Evolutionary conservation across 2,329 filamentous ascomycete genomes (phyloP).

Genomic region (Thielaviopsis ethacetica): DNA sequence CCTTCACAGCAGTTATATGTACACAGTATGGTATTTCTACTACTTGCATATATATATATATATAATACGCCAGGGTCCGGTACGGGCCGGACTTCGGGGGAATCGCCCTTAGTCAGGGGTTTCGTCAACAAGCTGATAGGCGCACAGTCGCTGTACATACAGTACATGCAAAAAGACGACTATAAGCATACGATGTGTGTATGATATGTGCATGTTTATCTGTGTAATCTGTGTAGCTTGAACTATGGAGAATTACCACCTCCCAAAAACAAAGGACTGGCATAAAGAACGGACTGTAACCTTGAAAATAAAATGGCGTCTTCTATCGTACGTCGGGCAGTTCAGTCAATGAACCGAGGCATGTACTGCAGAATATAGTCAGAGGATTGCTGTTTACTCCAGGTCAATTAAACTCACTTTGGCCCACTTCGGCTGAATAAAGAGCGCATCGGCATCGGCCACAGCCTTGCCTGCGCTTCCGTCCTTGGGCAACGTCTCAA

Average conservation of each 20-base stretch:
- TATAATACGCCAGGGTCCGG: neutral
- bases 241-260: neutral
- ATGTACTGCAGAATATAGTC: slow-evolving; percentile 13
- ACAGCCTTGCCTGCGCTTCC: slow-evolving; percentile 50
- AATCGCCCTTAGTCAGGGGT: neutral
- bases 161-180: neutral
- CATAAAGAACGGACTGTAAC: neutral
- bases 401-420: slow-evolving; percentile 36
- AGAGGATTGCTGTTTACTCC: neutral
- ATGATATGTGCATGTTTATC: neutral
- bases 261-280: neutral
- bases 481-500: slow-evolving; percentile 56
- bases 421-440: slow-evolving; percentile 75
- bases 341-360: slow-evolving; percentile 13
- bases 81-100: neutral
- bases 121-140: neutral
- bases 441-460: slow-evolving; percentile 72
- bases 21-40: neutral
- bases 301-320: neutral
- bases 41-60: neutral
- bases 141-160: neutral
- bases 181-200: neutral
- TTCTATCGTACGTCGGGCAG: neutral
- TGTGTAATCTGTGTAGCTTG: neutral
- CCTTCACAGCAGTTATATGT: neutral